A percentile compares a stretch with the other conserved stretches of the same genome.
Evolutionary conservation across 768 basidiomycete genomes (phyloP).

Genomic region (Melanogaster broomeanus): DNA sequence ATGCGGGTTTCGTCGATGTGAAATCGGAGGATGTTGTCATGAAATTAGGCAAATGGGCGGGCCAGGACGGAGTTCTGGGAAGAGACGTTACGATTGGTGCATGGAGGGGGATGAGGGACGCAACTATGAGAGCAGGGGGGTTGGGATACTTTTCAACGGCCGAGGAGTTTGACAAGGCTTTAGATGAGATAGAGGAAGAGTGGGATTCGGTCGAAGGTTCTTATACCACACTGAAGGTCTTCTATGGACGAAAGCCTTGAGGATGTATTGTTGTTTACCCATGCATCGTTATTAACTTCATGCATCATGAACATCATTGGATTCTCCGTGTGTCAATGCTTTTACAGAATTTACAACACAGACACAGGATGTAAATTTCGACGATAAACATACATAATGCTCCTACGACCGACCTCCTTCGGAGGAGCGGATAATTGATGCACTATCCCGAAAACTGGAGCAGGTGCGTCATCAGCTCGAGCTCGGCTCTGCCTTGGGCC

Average conservation of each 20-base stretch:
- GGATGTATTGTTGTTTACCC: no score
- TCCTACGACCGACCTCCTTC: no score
- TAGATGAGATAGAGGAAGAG: slow-evolving; percentile 20
- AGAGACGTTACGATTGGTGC: slow-evolving; percentile 14
- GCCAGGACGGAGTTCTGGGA: slow-evolving; percentile 19
- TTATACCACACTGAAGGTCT: slow-evolving; percentile 1
- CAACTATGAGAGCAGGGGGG: slow-evolving; percentile 18
- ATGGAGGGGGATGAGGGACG: slow-evolving; percentile 15
- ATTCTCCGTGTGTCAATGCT: no score
- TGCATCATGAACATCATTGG: no score
- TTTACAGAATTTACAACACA: no score
- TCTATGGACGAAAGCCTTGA: slow-evolving; percentile 9
- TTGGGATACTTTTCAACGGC: slow-evolving; percentile 12
- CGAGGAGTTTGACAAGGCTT: slow-evolving; percentile 14
- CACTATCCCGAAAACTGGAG: slow-evolving; percentile 81
- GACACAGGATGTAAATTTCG: no score
- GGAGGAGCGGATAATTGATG: slow-evolving; percentile 85
- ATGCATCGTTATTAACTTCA: no score
- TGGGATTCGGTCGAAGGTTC: slow-evolving; percentile 19
- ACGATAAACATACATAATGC: no score
- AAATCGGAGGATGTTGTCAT: slow-evolving; percentile 16
- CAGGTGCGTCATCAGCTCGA: slow-evolving; percentile 47
- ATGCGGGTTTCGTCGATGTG: slow-evolving; percentile 19
- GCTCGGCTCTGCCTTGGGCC: background rate
- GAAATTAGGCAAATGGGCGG: slow-evolving; percentile 27